Evolutionary conservation across 2,329 filamentous ascomycete species (phyloP).

Genomic region (Stagonosporopsis chrysanthemi): DNA sequence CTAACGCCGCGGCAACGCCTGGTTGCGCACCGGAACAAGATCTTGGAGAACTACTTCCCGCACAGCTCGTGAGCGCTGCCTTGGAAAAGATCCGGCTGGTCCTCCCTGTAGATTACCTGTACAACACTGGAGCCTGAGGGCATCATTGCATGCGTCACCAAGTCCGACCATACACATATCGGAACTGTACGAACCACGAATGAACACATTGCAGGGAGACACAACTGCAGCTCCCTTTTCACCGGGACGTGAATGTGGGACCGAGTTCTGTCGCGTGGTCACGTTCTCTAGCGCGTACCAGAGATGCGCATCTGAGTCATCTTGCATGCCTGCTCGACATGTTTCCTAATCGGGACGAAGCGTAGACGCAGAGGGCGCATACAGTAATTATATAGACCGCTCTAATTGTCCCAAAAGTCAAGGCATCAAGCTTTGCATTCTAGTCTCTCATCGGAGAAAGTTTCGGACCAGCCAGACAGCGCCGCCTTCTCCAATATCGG

Average conservation of each 20-base stretch:
- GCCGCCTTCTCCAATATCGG: background rate
- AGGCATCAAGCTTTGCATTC: conserved; percentile 16
- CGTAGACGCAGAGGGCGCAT: conserved; percentile 25
- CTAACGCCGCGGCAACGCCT: conserved; percentile 68
- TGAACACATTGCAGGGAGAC: background rate
- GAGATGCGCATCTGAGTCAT: conserved; percentile 42
- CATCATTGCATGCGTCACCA: background rate
- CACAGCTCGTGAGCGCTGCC: conserved; percentile 10
- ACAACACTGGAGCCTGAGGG: conserved; percentile 5
- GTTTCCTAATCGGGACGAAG: conserved; percentile 32
- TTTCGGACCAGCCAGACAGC: background rate
- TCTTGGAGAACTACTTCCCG: conserved; percentile 61
- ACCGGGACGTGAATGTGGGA: conserved; percentile 6
- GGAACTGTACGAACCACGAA: background rate
- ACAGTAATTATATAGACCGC: conserved; percentile 29
- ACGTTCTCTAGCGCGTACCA: conserved; percentile 20
- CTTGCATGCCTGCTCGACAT: conserved; percentile 36
- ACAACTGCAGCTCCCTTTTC: background rate
- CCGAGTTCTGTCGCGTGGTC: conserved; percentile 13
- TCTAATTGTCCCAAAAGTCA: conserved; percentile 18
- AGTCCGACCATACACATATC: background rate
- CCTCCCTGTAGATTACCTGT: conserved; percentile 6
- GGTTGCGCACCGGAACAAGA: conserved; percentile 68
- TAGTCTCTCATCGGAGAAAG: conserved; percentile 4
- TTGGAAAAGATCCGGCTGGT: background rate